Evolutionary conservation across 768 basidiomycete species (phyloP), one percentile per base, ranked within the genome.

Genomic region (Termitomyces sp.): DNA sequence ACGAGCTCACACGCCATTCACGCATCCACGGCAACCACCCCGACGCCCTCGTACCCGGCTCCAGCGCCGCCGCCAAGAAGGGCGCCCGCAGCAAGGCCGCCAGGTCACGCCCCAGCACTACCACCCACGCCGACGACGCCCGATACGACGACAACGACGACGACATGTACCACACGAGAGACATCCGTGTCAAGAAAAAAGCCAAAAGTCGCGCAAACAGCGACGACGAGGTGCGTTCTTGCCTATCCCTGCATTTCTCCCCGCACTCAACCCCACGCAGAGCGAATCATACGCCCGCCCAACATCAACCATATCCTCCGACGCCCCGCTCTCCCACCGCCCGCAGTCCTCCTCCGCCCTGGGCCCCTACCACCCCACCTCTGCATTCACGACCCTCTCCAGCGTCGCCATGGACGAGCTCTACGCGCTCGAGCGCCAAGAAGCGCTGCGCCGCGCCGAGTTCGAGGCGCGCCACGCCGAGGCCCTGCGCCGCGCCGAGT

Each of bases 1-100:
- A 99, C 78, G 96, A 99, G 74, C 85, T 99, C 62, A 99, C 96
- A 30, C 84, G 96, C 57, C 96, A 99, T 68, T 89, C 91, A 0
- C 84, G 96, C 47, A 99, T 98, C 64, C 96, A 99, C 46, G 61
- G 57, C 30, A 55, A 51, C 73, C 86, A 84, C 69, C 84, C 86
- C 65, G 64, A 65, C 60, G 61, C 63, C 46, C 65, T 74, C 65
- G 9, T 66, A 46, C 72, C 58, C 37, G 37, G 43, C 53, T 37
- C 51, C n/a, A n/a, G n/a, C 44, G 27, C 53, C 50, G 20, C 42
- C 44, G 51, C 53, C n/a, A 58, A 40, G 30, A 66, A 63, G 61
- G 66, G 55, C 44, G 9, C 48, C 2, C 13, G 56, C 9, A 51
- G 52, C 18, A 61, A 59, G 39, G 36, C 34, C 5, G 24, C 24